Evolutionary conservation across 805 yeast species (phyloP).

Genomic region (Yarrowia sp.): DNA sequence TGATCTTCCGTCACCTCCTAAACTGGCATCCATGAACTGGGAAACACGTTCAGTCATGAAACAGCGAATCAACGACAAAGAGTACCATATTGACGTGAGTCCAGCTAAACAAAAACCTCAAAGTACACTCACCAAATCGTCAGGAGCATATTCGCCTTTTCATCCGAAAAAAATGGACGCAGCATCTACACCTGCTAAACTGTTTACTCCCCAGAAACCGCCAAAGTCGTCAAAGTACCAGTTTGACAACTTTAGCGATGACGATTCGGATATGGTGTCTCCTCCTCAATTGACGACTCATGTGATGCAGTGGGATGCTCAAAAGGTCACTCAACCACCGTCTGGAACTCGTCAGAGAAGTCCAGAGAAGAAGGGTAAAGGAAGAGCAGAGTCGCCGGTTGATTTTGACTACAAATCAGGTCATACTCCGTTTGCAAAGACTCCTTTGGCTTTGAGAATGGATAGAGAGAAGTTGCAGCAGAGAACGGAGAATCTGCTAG

Average conservation of each 20-base stretch:
- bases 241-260: slow-evolving; percentile 4
- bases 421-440: slow-evolving; percentile 18
- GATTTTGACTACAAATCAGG: slow-evolving; percentile 15
- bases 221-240: not conserved
- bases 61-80: slow-evolving; percentile 9
- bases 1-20: slow-evolving; percentile 25
- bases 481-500: slow-evolving; percentile 4
- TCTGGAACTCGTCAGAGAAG: not conserved
- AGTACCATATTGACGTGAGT: slow-evolving; percentile 18
- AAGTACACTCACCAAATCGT: not conserved
- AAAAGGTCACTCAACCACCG: slow-evolving; percentile 21
- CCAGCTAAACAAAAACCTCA: not conserved
- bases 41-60: not conserved
- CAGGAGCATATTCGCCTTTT: not conserved
- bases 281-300: slow-evolving; percentile 29
- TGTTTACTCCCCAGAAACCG: not conserved
- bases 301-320: slow-evolving; percentile 19
- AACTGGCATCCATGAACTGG: not conserved
- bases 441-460: slow-evolving; percentile 6
- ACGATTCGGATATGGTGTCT: slow-evolving; percentile 30
- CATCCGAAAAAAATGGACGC: slow-evolving; percentile 13
- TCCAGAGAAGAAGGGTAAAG: slow-evolving; percentile 2
- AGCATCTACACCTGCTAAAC: not conserved
- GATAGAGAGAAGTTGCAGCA: slow-evolving; percentile 6
- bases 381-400: not conserved